Evolutionary conservation across 164 flowering plant genomes (phyloP), one percentile per base, ranked within the genome.

Genomic region (Vitis riparia): DNA sequence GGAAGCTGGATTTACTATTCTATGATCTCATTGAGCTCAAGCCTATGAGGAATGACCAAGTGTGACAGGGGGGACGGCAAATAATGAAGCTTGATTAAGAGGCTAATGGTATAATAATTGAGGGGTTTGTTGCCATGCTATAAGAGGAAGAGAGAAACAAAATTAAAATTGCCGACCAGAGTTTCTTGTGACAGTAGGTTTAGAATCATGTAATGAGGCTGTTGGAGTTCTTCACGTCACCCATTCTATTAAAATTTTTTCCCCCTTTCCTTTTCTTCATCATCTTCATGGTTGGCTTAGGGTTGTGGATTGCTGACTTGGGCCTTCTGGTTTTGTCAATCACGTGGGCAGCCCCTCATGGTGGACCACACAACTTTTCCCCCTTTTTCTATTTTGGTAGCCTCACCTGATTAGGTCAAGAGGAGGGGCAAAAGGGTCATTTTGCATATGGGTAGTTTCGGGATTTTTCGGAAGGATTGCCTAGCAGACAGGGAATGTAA

Each of bases 211-310:
- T 57, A 2, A 37, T 37, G 44, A 68, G 68, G 81, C 62, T 75
- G 73, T 81, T 82, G 81, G 77, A 83, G 88, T 83, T 86, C 73
- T 78, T 81, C 85, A 84, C 90, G 87, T 83, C 88, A 86, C 88
- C 80, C 75, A 15, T 67, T 51, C 63, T 37, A 3, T 37, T 37
- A 3, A 3, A 3, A 3, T 37, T 37, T 37, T 37, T 37, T 5
- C 6, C 44, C 44, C 44, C 44, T 37, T 37, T 37, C 44, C 44
- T 37, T 37, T 37, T 37, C 44, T 37, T 37, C 44, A 37, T 37
- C 44, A 37, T 37, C 44, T 37, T 37, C 44, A 37, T 44, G 44
- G 71, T 23, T 51, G 53, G 76, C 68, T 76, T 75, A 23, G 69
- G 52, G 51, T 47, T 76, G 73, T 68, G 72, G 73, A 76, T 75